Evolutionary conservation across 2,329 filamentous ascomycete species (phyloP).

Genomic region (Aspergillus sp.): DNA sequence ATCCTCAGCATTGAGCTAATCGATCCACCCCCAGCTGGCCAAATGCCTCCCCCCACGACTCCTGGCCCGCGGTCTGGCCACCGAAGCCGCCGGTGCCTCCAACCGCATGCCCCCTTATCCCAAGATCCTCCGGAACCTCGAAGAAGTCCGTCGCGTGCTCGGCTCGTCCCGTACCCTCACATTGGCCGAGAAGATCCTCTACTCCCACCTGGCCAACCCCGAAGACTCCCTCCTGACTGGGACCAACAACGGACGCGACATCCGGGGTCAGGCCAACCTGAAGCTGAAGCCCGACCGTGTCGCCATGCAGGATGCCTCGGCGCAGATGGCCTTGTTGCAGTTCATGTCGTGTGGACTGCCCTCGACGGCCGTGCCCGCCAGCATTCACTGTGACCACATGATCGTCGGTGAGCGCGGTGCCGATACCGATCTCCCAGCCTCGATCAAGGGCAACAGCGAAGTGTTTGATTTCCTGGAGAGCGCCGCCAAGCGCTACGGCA

Average conservation of each 20-base stretch:
- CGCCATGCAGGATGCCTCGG: conserved; percentile 98
- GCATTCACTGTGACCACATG: conserved; percentile 98
- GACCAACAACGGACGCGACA: conserved; percentile 78
- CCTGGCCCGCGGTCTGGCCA: conserved; percentile 32
- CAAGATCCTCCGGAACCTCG: conserved; percentile 74
- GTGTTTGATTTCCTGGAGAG: conserved; percentile 97
- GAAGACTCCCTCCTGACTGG: conserved; percentile 82
- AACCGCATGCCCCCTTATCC: conserved; percentile 74
- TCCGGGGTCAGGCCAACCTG: conserved; percentile 86
- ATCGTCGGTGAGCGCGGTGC: conserved; percentile 94
- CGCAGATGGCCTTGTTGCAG: conserved; percentile 96
- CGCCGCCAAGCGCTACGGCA: conserved; percentile 84
- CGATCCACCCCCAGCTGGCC: conserved; percentile 3
- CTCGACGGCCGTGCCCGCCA: conserved; percentile 87
- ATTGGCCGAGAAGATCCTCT: conserved; percentile 96
- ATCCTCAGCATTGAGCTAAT: neutral
- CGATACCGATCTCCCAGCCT: conserved; percentile 76
- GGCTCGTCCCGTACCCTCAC: conserved; percentile 66
- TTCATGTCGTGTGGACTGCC: conserved; percentile 97
- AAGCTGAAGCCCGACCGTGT: conserved; percentile 97
- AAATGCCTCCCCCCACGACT: conserved; percentile 31
- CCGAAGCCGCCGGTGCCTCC: conserved; percentile 34
- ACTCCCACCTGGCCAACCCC: conserved; percentile 86
- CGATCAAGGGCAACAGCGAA: conserved; percentile 90
- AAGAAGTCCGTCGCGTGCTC: conserved; percentile 72